These are phyloP conservation scores for Ascochyta koolunga DNA, from an alignment of 2,329 filamentous ascomycete genomes.

Conservation along the genomic window DNA sequence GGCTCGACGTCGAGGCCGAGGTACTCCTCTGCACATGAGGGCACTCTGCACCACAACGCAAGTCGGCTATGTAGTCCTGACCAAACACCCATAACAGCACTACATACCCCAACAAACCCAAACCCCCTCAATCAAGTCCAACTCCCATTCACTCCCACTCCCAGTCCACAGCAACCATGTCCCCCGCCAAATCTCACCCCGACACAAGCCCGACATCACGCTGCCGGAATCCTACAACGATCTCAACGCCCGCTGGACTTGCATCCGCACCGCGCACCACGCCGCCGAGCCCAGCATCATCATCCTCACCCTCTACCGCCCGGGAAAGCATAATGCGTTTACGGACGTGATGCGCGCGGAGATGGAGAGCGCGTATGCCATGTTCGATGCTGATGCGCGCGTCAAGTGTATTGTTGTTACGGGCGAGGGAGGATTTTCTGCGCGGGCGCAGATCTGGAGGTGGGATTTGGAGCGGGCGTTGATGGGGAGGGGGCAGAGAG, in stretches of 20 bases:
- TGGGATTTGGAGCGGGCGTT: slow-evolving; percentile 54
- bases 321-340: slow-evolving; percentile 71
- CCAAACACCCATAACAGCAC: neutral
- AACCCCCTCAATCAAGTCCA: neutral
- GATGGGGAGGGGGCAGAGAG: slow-evolving; percentile 49
- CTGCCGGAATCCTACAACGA: slow-evolving; percentile 50
- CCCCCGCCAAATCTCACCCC: slow-evolving; percentile 19
- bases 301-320: slow-evolving; percentile 68
- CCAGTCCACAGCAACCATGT: slow-evolving; percentile 6
- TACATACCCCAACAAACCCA: neutral
- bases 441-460: slow-evolving; percentile 62
- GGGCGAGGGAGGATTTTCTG: slow-evolving; percentile 60
- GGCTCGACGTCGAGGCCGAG: slow-evolving; percentile 14
- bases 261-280: slow-evolving; percentile 51
- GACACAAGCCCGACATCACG: slow-evolving; percentile 29
- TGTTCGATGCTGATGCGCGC: slow-evolving; percentile 61
- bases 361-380: slow-evolving; percentile 60
- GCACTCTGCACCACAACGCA: neutral
- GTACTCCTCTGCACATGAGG: slow-evolving; percentile 12
- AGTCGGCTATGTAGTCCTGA: slow-evolving; percentile 12
- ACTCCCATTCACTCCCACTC: neutral
- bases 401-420: slow-evolving; percentile 63
- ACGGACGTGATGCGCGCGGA: slow-evolving; percentile 68
- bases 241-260: slow-evolving; percentile 40
- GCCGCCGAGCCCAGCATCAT: slow-evolving; percentile 60